Evolutionary conservation across 257 asterid genomes (phyloP).

Genomic region (Apocynum venetum): DNA sequence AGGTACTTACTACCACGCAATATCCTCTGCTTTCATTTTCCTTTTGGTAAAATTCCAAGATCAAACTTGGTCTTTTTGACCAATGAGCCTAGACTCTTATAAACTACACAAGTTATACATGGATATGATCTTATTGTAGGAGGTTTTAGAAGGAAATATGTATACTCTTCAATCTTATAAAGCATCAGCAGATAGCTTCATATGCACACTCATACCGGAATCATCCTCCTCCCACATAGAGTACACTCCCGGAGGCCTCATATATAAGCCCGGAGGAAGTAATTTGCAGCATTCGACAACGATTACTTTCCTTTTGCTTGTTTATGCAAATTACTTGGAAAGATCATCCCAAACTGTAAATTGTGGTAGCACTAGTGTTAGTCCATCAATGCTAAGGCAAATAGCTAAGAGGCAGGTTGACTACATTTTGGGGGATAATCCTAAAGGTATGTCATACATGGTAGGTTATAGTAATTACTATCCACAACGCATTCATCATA

Average conservation of each 20-base stretch:
- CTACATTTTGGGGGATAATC: slow-evolving; percentile 89
- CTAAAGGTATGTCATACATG: slow-evolving; percentile 91
- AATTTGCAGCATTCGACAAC: slow-evolving; percentile 88
- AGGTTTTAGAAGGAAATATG: slow-evolving; percentile 54
- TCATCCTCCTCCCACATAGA: slow-evolving; percentile 70
- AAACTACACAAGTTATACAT: neutral
- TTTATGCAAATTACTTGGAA: slow-evolving; percentile 75
- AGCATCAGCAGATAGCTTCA: slow-evolving; percentile 92
- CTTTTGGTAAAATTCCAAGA: too few species aligned
- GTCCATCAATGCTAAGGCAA: slow-evolving; percentile 52
- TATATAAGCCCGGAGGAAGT: slow-evolving; percentile 90
- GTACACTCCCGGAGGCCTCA: slow-evolving; percentile 84
- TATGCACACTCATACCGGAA: slow-evolving; percentile 86
- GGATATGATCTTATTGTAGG: slow-evolving; percentile 31
- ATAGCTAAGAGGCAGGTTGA: slow-evolving; percentile 74
- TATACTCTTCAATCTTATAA: slow-evolving; percentile 70
- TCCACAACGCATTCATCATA: slow-evolving; percentile 80
- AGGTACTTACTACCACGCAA: slow-evolving; percentile 34
- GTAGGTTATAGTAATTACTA: slow-evolving; percentile 73
- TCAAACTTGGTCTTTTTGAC: too few species aligned
- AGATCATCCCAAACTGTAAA: slow-evolving; percentile 50
- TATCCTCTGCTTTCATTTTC: too few species aligned
- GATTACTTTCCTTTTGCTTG: slow-evolving; percentile 70
- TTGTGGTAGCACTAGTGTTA: slow-evolving; percentile 52
- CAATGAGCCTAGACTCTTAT: too few species aligned